Percentiles rank a stretch among this genome's conserved stretches.
Evolutionary conservation across 768 basidiomycete species (phyloP).

Genomic region (Pisolithus tinctorius): DNA sequence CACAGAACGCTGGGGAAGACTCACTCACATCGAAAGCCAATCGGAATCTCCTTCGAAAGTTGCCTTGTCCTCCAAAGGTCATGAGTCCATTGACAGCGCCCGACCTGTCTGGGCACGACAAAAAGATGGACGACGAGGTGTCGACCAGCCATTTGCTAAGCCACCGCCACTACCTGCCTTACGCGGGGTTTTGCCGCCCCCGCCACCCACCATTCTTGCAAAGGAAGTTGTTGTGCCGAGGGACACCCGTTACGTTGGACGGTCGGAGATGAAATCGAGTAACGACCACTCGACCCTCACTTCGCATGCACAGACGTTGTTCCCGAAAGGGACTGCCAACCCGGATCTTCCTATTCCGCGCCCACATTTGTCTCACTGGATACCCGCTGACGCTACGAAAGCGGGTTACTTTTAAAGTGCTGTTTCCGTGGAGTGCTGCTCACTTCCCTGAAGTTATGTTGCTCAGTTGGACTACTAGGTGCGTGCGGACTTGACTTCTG

Average conservation of each 20-base stretch:
- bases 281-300: slow-evolving; percentile 10
- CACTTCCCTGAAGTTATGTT: neutral
- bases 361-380: slow-evolving; percentile 46
- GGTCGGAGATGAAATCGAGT: slow-evolving; percentile 22
- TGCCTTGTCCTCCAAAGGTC: slow-evolving; percentile 11
- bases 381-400: slow-evolving; percentile 36
- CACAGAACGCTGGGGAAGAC: slow-evolving; percentile 25
- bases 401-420: slow-evolving; percentile 5
- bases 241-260: slow-evolving; percentile 30
- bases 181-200: slow-evolving; percentile 19
- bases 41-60: slow-evolving; percentile 10
- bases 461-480: neutral
- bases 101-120: slow-evolving; percentile 47
- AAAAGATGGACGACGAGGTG: slow-evolving; percentile 41
- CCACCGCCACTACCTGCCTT: slow-evolving; percentile 16
- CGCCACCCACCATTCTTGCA: slow-evolving; percentile 26
- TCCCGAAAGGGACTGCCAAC: slow-evolving; percentile 38
- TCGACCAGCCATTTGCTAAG: slow-evolving; percentile 47
- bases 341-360: slow-evolving; percentile 52
- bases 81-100: slow-evolving; percentile 16
- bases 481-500: neutral
- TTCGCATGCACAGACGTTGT: slow-evolving; percentile 18
- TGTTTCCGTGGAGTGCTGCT: neutral
- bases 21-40: slow-evolving; percentile 19
- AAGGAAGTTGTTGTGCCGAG: slow-evolving; percentile 11